Percentiles rank a stretch among this genome's conserved stretches.
phyloP scores from a whole-genome alignment of 208 protist species.

The Wallacemonas collosoma region DNA sequence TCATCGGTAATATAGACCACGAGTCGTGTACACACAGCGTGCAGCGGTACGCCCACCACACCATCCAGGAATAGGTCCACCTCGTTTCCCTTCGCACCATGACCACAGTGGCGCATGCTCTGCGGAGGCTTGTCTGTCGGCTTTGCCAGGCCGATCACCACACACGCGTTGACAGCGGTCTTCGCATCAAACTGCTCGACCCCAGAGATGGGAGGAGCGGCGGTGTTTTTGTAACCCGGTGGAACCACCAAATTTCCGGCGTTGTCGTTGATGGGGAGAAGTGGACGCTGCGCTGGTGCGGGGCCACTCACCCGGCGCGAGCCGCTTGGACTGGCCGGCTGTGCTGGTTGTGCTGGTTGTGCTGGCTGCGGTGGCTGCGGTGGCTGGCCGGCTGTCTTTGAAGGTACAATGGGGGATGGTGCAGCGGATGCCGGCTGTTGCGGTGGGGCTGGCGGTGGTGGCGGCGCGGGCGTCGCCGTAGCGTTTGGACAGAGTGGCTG shows the following conservation, averaged over 20 bases:
- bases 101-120: constrained; percentile 18
- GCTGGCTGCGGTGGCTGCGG: neutral
- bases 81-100: constrained; percentile 26
- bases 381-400: neutral
- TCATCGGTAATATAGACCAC: constrained; percentile 62
- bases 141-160: constrained; percentile 39
- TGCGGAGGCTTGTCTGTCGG: constrained; percentile 24
- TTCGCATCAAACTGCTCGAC: constrained; percentile 19
- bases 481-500: no score
- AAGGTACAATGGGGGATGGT: neutral
- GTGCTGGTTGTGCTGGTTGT: neutral
- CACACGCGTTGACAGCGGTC: constrained; percentile 27
- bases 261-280: constrained; percentile 28
- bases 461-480: neutral
- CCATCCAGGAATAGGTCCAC: constrained; percentile 51
- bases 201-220: constrained; percentile 7
- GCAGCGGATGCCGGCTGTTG: neutral
- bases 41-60: constrained; percentile 56
- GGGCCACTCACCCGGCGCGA: constrained; percentile 14
- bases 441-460: neutral
- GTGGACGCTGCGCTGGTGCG: constrained; percentile 9
- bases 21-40: constrained; percentile 50
- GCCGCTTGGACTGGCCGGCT: neutral
- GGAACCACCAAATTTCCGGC: constrained; percentile 50
- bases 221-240: constrained; percentile 34